phyloP scores from a whole-genome alignment of 441 rosid species.

The Corymbia calophylla region DNA sequence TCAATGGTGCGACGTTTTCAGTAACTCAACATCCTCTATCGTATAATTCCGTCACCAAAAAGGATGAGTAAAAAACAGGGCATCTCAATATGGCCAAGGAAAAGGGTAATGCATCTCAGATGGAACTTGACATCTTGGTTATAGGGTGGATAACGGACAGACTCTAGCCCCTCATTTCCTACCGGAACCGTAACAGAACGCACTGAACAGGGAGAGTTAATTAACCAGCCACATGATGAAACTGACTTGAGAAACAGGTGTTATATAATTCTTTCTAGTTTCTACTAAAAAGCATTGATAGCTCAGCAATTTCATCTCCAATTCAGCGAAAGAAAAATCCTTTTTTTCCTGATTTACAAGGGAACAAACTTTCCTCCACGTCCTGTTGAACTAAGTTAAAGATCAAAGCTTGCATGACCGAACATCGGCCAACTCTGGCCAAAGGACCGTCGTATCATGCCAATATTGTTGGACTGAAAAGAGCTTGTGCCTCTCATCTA shows the following conservation, averaged over 20 bases:
- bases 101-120: not conserved
- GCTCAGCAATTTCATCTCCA: not conserved
- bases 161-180: not conserved
- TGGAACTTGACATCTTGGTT: not conserved
- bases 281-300: not conserved
- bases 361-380: not conserved
- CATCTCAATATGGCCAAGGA: not conserved
- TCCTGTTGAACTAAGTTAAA: not conserved
- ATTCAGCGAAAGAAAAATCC: not conserved
- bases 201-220: not conserved
- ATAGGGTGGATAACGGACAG: not conserved
- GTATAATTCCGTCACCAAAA: not conserved
- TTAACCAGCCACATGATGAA: not conserved
- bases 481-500: not conserved
- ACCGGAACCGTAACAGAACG: not conserved
- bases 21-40: not conserved
- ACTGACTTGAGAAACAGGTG: not conserved
- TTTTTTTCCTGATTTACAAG: not conserved
- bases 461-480: not conserved
- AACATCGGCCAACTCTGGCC: not conserved
- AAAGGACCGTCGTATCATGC: not conserved
- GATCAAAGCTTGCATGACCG: not conserved
- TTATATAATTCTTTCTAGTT: not conserved
- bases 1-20: not conserved
- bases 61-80: not conserved